Base-by-base conservation (phyloP, 345 rosid species). In the Cardamine chenopodiifolia region DNA sequence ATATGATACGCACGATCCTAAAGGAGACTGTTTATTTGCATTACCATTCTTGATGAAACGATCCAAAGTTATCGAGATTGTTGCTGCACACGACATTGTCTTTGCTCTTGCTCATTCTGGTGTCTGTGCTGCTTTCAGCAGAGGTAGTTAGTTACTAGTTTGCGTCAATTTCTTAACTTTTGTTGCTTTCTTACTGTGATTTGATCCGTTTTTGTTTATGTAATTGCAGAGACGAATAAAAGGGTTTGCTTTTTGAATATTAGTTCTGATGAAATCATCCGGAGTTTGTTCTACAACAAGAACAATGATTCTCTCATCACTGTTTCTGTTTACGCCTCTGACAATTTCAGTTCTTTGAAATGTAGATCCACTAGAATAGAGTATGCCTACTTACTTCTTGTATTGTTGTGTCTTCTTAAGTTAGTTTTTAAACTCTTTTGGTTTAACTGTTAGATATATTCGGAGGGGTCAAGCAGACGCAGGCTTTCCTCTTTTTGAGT, bases 51-150 rank as follows among this genome's bases (percentile, higher is more conserved):
- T 93, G 74, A 88, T 82, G 86, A 90, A 93, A 83, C 87, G 93
- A 72, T 80, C 89, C 0, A 93, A 86, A 74, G 90, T 90, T 15
- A 85, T 90, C 52, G 98, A 93, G 86, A 93, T 93, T 69, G 92
- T 90, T 2, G 93, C 97, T 39, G 98, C 98, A 2, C 85, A 84
- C 0, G 96, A 87, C 79, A 89, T 93, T 49, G 88, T 93, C 53
- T 93, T 93, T 80, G 92, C 96, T 14, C 98, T 93, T 77, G 87
- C 91, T 25, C 92, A 88, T 62, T 86, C 96, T 23, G 98, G 97
- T 76, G 90, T 91, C 8, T 91, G 98, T 58, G 96, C 96, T 5
- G 89, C 94, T 66, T 93, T 93, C 63, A 85, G 96, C 66, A 79
- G 98, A 88, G 97, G 97, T 92, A 25, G n/a, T 19, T 0, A n/a